Base-by-base conservation (phyloP, 169 alveolate genomes). In the Eimeria nieschulzi region DNA sequence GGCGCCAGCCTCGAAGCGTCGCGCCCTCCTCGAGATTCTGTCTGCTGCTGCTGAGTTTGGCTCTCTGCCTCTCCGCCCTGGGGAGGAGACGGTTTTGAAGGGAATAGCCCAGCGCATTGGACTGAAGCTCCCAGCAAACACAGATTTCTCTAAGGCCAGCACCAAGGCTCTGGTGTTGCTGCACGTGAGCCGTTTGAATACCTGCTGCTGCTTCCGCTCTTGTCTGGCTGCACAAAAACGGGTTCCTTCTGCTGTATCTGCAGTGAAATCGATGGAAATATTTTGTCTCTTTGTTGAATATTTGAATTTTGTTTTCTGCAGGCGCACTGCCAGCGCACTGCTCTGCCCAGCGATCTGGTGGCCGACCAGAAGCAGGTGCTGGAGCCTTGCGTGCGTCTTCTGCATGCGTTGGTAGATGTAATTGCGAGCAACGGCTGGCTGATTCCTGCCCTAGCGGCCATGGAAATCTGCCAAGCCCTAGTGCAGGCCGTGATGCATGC, bases 361-460 rank as follows among this genome's bases (percentile, higher is more conserved):
- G 95, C 94, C 25, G 99, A 97, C 90, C 97, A 94, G 86, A 73
- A 93, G 90, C 63, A 90, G 26, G 91, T 97, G 80, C 95, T 97
- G 75, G 95, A 94, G 79, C 95, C 95, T 63, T 70, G 95, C 13
- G 93, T 97, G 78, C 96, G 98, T 82, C 93, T 99, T 75, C 92
- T 98, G 26, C 99, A 98, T 94, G 99, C 99, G 9, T 94, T 99
- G 96, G 99, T 99, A 25, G 99, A 99, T 93, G 99, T 99, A 71
- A 97, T 99, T 9, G 95, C 99, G 91, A 96, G 99, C 80, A 96
- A 98, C 95, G 98, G 98, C 66, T 98, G 98, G 98, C 97, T 98
- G 92, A 95, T 95, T 56, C 98, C 99, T 55, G 98, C 99, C 51
- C 90, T 99, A 39, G 95, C 96, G 73, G 98, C 99, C n/a, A 99